Evolutionary conservation across 176 grass and related monocot species (phyloP).

Genomic region (Eragrostis nindensis): DNA sequence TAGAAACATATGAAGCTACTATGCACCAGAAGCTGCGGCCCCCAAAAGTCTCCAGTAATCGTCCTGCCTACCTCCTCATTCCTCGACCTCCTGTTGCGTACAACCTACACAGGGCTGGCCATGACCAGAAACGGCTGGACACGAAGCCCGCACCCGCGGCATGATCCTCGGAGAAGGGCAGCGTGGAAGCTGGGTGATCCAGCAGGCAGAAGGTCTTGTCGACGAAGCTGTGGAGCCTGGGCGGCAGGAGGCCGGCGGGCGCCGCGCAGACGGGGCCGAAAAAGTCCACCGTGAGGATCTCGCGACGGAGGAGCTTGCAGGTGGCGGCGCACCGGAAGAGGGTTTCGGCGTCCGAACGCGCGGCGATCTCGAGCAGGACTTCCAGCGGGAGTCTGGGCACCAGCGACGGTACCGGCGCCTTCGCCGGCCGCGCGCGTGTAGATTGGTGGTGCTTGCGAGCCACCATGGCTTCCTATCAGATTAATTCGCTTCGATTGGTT

Average conservation of each 20-base stretch:
- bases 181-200: background rate
- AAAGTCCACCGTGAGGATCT: background rate
- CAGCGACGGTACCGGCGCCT: background rate
- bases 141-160: too few species aligned
- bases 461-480: background rate
- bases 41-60: too few species aligned
- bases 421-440: background rate
- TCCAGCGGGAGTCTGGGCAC: background rate
- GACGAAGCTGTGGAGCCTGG: background rate
- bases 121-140: too few species aligned
- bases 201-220: background rate
- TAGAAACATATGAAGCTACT: too few species aligned
- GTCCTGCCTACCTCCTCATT: too few species aligned
- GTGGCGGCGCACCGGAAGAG: constrained; percentile 8
- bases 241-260: background rate
- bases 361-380: constrained; percentile 10
- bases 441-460: background rate
- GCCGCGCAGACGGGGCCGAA: background rate
- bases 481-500: too few species aligned
- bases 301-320: background rate
- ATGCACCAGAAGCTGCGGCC: too few species aligned
- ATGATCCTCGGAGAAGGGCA: too few species aligned
- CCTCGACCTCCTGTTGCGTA: too few species aligned
- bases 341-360: background rate
- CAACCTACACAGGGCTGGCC: too few species aligned